Percentiles rank a stretch among this genome's conserved stretches.
These are phyloP conservation scores for Trichoderma lentiforme DNA, from an alignment of 2,329 filamentous ascomycete genomes.

Conservation along the genomic window DNA sequence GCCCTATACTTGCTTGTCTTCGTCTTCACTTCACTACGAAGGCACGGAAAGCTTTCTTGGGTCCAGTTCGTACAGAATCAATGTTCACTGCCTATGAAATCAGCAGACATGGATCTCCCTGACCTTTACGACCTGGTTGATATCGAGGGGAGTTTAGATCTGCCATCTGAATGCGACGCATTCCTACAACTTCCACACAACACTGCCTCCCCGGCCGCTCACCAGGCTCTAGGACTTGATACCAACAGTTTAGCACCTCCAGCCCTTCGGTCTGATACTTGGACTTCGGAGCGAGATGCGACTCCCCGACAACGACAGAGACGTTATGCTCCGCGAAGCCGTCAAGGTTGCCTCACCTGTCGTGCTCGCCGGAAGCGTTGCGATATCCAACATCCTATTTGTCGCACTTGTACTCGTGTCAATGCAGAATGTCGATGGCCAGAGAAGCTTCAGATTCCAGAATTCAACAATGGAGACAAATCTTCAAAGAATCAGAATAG, in stretches of 20 bases:
- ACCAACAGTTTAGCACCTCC: not conserved
- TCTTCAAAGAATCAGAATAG: not conserved
- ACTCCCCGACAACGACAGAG: not conserved
- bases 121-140: not conserved
- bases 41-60: not conserved
- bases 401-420: not conserved
- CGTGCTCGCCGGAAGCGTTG: not conserved
- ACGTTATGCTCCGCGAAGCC: not conserved
- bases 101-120: not conserved
- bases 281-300: not conserved
- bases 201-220: not conserved
- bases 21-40: not conserved
- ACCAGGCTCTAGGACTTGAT: not conserved
- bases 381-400: not conserved
- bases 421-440: not conserved
- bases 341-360: not conserved
- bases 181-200: not conserved
- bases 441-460: not conserved
- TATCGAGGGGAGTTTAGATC: not conserved
- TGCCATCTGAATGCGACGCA: not conserved
- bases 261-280: not conserved
- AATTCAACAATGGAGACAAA: not conserved
- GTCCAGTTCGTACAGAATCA: not conserved
- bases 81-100: not conserved
- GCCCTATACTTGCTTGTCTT: not conserved